Percentiles rank a stretch among this genome's conserved stretches.
These are phyloP conservation scores for Arthrocladium fulminans DNA, from an alignment of 2,329 filamentous ascomycete species.

Conservation along the genomic window DNA sequence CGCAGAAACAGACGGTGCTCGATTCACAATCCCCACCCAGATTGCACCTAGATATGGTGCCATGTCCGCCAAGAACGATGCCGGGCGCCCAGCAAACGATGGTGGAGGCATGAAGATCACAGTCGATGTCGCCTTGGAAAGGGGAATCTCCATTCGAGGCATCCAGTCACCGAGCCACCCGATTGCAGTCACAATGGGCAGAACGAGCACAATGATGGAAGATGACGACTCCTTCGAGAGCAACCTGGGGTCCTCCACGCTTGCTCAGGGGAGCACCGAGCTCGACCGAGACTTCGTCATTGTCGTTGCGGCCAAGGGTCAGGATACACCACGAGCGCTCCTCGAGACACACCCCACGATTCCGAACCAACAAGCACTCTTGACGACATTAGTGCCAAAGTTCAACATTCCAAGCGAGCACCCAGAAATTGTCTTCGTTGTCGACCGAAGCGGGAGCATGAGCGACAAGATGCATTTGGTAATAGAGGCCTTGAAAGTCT, in stretches of 20 bases:
- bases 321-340: slow-evolving; percentile 53
- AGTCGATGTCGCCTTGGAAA: slow-evolving; percentile 52
- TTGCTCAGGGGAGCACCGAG: slow-evolving; percentile 45
- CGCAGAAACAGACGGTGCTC: slow-evolving; percentile 55
- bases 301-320: slow-evolving; percentile 52
- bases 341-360: slow-evolving; percentile 58
- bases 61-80: slow-evolving; percentile 1
- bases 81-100: slow-evolving; percentile 9
- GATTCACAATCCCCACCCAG: slow-evolving; percentile 58
- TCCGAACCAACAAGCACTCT: slow-evolving; percentile 54
- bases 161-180: slow-evolving; percentile 61
- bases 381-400: slow-evolving; percentile 61
- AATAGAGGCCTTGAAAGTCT: slow-evolving; percentile 45
- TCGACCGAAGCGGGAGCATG: slow-evolving; percentile 61
- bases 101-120: slow-evolving; percentile 44
- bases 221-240: slow-evolving; percentile 41
- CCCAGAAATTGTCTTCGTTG: slow-evolving; percentile 62
- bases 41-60: slow-evolving; percentile 60
- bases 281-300: slow-evolving; percentile 60
- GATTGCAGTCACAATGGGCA: slow-evolving; percentile 56
- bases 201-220: slow-evolving; percentile 39
- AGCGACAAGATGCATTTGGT: slow-evolving; percentile 40
- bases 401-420: slow-evolving; percentile 51
- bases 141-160: slow-evolving; percentile 48
- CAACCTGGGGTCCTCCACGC: slow-evolving; percentile 53